phyloP scores from a whole-genome alignment of 1,284 basidiomycete species.

The Boletus holoroseus region DNA sequence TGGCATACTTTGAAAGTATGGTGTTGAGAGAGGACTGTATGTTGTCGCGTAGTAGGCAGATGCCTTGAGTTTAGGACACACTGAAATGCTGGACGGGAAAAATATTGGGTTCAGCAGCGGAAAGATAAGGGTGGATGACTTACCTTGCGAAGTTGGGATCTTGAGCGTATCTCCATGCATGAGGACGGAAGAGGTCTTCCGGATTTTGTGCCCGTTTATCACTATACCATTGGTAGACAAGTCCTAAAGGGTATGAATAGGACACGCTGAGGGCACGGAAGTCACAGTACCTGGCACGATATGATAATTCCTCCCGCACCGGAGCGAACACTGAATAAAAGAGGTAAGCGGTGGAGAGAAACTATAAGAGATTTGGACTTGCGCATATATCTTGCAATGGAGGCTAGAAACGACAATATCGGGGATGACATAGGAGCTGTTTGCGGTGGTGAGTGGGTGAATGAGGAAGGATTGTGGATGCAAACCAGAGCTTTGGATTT shows the following conservation, averaged over 20 bases:
- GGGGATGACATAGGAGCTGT: constrained; percentile 45
- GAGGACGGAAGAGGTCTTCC: constrained; percentile 59
- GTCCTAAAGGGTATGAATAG: constrained; percentile 44
- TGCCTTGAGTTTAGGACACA: constrained; percentile 56
- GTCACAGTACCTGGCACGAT: constrained; percentile 58
- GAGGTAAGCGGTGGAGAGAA: neutral
- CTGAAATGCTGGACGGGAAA: constrained; percentile 50
- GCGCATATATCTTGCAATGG: constrained; percentile 79
- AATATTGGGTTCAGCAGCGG: neutral
- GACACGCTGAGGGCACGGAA: neutral
- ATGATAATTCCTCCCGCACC: constrained; percentile 66
- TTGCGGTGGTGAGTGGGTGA: constrained; percentile 6
- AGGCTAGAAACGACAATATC: constrained; percentile 56
- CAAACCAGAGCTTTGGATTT: constrained; percentile 51
- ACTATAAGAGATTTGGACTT: constrained; percentile 18
- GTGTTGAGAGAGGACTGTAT: constrained; percentile 53
- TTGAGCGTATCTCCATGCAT: constrained; percentile 68
- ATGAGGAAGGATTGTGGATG: constrained; percentile 3
- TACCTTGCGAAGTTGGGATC: constrained; percentile 62
- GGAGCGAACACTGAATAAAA: constrained; percentile 47
- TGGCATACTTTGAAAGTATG: constrained; percentile 47
- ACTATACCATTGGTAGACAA: constrained; percentile 71
- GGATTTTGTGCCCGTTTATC: constrained; percentile 64
- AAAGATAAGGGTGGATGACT: constrained; percentile 5
- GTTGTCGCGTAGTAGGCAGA: constrained; percentile 45